Evolutionary conservation across 208 protist species (phyloP).

Genomic region (Acanthamoeba royreba): DNA sequence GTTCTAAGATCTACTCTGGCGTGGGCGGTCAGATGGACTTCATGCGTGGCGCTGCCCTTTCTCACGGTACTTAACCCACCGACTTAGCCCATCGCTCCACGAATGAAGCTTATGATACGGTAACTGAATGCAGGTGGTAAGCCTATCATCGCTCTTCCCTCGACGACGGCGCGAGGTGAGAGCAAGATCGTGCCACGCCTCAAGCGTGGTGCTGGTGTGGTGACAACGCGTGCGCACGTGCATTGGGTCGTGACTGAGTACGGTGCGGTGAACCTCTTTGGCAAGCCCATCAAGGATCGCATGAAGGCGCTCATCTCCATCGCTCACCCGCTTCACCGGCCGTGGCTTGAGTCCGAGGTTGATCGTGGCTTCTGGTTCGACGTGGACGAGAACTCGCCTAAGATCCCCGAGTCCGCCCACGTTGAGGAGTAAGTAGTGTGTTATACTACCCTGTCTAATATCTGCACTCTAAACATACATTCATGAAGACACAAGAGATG

Average conservation of each 20-base stretch:
- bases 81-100: not conserved
- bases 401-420: not conserved
- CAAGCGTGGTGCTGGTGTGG: conserved; percentile 54
- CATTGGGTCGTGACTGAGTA: conserved; percentile 74
- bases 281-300: conserved; percentile 57
- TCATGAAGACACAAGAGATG: no score
- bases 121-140: not conserved
- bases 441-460: no score
- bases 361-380: conserved; percentile 9
- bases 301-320: conserved; percentile 64
- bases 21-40: conserved; percentile 74
- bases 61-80: conserved; percentile 5
- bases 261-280: conserved; percentile 65
- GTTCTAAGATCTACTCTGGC: conserved; percentile 57
- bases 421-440: not conserved
- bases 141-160: conserved; percentile 67
- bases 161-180: conserved; percentile 40
- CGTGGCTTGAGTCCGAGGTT: not conserved
- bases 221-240: conserved; percentile 59
- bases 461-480: no score
- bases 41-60: conserved; percentile 57
- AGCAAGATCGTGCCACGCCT: conserved; percentile 62
- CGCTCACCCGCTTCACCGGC: conserved; percentile 46
- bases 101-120: no score
- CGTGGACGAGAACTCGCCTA: not conserved